These are phyloP conservation scores for Fonsecaea monophora DNA, from an alignment of 2,329 filamentous ascomycete species.

Conservation along the genomic window DNA sequence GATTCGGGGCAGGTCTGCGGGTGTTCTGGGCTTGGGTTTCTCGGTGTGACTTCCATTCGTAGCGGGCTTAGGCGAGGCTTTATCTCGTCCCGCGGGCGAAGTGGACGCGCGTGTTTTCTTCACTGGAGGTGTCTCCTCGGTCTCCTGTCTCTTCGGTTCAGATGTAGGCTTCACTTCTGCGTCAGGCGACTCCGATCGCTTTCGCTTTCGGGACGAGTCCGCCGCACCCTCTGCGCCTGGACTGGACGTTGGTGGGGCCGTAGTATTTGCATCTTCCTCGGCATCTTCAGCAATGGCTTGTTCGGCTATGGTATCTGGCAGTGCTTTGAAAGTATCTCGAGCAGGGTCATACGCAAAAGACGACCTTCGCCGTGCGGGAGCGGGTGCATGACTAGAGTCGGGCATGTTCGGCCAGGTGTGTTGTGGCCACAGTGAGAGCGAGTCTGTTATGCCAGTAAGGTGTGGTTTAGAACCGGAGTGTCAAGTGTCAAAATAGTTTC, in stretches of 20 bases:
- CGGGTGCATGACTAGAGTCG: slow-evolving; percentile 16
- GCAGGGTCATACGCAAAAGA: slow-evolving; percentile 46
- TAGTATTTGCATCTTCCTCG: slow-evolving; percentile 19
- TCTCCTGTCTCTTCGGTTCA: slow-evolving; percentile 4
- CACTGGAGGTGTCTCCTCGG: slow-evolving; percentile 6
- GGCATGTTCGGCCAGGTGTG: slow-evolving; percentile 21
- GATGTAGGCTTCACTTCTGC: slow-evolving; percentile 13
- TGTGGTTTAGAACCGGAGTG: background rate
- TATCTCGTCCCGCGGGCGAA: slow-evolving; percentile 19
- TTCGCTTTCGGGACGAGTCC: slow-evolving; percentile 33
- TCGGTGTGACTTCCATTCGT: slow-evolving; percentile 18
- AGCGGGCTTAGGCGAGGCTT: slow-evolving; percentile 10
- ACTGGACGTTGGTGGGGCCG: slow-evolving; percentile 23
- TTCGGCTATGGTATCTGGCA: slow-evolving; percentile 39
- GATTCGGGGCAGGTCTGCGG: slow-evolving; percentile 36
- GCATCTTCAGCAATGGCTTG: slow-evolving; percentile 39
- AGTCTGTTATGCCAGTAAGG: background rate
- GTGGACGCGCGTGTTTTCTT: slow-evolving; percentile 30
- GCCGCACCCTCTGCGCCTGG: slow-evolving; percentile 18
- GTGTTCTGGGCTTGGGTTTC: slow-evolving; percentile 30
- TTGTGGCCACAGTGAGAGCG: background rate
- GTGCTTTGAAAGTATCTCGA: slow-evolving; percentile 44
- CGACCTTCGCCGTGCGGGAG: slow-evolving; percentile 34
- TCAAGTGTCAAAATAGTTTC: background rate
- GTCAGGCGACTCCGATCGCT: slow-evolving; percentile 27